These are phyloP conservation scores for Candida silvicultrix DNA, from an alignment of 805 yeast genomes.

Conservation along the genomic window DNA sequence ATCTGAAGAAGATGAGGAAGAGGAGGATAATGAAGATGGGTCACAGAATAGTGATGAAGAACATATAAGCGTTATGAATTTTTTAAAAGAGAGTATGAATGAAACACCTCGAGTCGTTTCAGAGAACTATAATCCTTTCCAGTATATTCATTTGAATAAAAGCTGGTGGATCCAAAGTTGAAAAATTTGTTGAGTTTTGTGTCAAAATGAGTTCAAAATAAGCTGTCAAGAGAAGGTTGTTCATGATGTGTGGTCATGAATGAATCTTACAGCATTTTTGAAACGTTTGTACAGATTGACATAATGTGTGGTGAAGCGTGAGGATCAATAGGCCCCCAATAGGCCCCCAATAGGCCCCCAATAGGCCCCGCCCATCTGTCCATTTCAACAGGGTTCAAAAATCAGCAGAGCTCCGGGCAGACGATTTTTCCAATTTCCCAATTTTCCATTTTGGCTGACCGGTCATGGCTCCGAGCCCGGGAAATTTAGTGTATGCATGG, in stretches of 20 bases:
- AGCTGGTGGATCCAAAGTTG: constrained; percentile 1
- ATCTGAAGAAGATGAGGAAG: constrained; percentile 2
- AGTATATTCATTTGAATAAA: constrained; percentile 5
- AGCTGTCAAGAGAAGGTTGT: no score
- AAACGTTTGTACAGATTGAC: no score
- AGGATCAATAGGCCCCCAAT: neutral
- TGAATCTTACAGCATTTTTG: no score
- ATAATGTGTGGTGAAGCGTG: neutral
- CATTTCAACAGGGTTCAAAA: no score
- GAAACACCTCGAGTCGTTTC: constrained; percentile 8
- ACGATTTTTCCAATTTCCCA: no score
- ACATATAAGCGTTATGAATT: constrained; percentile 11
- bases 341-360: no score
- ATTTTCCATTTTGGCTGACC: neutral
- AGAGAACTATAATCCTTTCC: constrained; percentile 9
- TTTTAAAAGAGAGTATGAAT: constrained; percentile 15
- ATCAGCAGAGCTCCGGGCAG: neutral
- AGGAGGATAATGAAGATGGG: neutral
- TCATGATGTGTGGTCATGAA: no score
- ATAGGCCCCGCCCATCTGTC: no score
- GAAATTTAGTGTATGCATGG: neutral
- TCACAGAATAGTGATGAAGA: constrained; percentile 3
- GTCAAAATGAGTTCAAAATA: neutral
- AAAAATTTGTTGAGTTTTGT: neutral
- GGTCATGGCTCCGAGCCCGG: neutral